Percentiles rank a stretch among this genome's conserved stretches.
These are phyloP conservation scores for Trichoderma breve DNA, from an alignment of 2,329 filamentous ascomycete genomes.

Conservation along the genomic window DNA sequence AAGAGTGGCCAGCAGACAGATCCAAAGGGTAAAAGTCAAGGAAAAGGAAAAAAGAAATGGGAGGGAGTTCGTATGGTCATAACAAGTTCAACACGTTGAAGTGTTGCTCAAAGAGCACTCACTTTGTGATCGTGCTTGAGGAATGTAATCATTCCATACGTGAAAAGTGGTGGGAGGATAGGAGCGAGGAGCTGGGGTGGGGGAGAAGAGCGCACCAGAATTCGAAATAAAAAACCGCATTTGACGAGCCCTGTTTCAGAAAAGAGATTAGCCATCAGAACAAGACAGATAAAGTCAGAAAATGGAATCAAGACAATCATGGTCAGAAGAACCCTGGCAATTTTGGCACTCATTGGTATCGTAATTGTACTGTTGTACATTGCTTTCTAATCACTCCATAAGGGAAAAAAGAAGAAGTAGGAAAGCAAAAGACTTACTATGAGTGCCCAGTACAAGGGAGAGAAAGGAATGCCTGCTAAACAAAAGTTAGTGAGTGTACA, in stretches of 20 bases:
- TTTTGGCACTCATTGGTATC: neutral
- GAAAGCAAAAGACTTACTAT: neutral
- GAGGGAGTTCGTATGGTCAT: neutral
- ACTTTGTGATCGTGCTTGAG: neutral
- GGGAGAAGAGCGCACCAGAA: neutral
- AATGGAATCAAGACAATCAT: neutral
- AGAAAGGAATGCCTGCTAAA: neutral
- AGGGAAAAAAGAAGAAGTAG: neutral
- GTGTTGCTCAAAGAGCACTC: neutral
- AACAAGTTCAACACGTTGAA: neutral
- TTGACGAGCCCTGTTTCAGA: neutral
- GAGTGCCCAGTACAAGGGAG: neutral
- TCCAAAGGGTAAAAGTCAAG: neutral
- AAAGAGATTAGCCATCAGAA: neutral
- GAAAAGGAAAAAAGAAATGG: too few relatives aligned
- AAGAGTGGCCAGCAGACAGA: neutral
- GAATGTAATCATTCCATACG: neutral
- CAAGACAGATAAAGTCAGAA: neutral
- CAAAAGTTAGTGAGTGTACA: neutral
- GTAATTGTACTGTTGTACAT: neutral
- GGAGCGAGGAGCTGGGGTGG: neutral
- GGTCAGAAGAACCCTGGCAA: neutral
- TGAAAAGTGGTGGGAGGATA: too few relatives aligned
- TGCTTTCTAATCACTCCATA: neutral
- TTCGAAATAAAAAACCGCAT: neutral